These are phyloP conservation scores for Candida arabinofermentans DNA, from an alignment of 805 yeast species.

Conservation along the genomic window DNA sequence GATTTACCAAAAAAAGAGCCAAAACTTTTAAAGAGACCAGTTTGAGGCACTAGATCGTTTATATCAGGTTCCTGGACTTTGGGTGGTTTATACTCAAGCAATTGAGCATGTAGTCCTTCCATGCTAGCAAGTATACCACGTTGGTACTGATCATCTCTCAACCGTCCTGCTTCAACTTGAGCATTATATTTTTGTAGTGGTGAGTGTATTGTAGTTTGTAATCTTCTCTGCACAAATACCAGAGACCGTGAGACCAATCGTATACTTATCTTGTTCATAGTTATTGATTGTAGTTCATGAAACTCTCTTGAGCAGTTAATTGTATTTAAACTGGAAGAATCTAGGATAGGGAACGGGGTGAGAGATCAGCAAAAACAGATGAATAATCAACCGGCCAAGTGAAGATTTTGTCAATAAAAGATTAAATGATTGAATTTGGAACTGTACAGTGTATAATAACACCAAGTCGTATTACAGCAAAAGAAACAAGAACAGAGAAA, in stretches of 20 bases:
- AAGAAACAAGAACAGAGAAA: no score
- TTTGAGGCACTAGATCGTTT: conserved; percentile 46
- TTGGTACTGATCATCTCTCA: conserved; percentile 77
- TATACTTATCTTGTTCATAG: neutral
- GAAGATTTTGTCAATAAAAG: no score
- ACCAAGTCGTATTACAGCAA: no score
- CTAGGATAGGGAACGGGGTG: no score
- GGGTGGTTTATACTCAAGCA: conserved; percentile 61
- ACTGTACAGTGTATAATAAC: no score
- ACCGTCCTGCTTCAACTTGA: conserved; percentile 35
- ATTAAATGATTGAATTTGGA: no score
- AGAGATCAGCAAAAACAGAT: no score
- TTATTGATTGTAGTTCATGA: no score
- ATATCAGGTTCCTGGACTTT: conserved; percentile 49
- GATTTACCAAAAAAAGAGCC: conserved; percentile 27
- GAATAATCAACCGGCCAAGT: no score
- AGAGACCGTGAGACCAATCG: neutral
- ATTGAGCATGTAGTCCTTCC: conserved; percentile 51
- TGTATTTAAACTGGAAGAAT: no score
- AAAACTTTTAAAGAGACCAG: conserved; percentile 36
- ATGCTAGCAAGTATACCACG: conserved; percentile 64
- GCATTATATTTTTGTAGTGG: conserved; percentile 30
- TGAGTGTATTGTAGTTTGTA: conserved; percentile 13
- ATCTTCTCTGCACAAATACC: conserved; percentile 1
- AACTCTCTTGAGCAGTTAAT: no score